These are phyloP conservation scores for Zygotorulaspora florentina DNA, from an alignment of 805 yeast species.

Conservation along the genomic window DNA sequence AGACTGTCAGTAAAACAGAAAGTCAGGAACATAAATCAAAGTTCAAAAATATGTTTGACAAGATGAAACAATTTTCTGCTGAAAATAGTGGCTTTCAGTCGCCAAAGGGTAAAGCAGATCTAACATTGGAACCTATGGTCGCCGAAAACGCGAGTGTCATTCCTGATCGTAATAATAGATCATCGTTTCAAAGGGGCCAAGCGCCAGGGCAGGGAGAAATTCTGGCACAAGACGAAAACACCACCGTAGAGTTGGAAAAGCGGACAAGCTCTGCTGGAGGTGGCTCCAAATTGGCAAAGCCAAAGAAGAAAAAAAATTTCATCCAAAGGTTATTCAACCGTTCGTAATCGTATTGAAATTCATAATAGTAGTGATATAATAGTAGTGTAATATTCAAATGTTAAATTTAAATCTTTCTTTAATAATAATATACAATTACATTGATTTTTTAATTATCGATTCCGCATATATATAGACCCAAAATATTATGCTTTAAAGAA, in stretches of 20 bases:
- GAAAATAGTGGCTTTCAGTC: constrained; percentile 35
- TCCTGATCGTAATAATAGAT: neutral
- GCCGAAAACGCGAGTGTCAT: neutral
- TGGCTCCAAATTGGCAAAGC: neutral
- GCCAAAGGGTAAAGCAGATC: constrained; percentile 11
- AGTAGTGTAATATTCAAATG: neutral
- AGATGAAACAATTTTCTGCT: constrained; percentile 32
- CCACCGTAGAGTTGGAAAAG: too few relatives aligned
- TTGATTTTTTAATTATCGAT: neutral
- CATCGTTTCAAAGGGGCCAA: neutral
- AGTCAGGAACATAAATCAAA: constrained; percentile 10
- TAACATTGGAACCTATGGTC: neutral
- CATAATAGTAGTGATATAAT: neutral
- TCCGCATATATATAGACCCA: neutral
- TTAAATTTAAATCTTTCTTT: neutral
- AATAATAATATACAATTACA: neutral
- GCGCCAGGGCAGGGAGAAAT: neutral
- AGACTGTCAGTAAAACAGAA: neutral
- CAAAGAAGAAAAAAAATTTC: constrained; percentile 9
- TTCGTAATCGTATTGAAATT: constrained; percentile 1
- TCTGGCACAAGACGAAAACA: constrained; percentile 2
- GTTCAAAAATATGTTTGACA: constrained; percentile 28
- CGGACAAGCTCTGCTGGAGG: neutral
- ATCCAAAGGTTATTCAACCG: constrained; percentile 16
- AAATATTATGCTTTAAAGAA: neutral